Evolutionary conservation across 2,329 filamentous ascomycete species (phyloP), one percentile per base, ranked within the genome.

Genomic region (Macrophomina phaseolina): DNA sequence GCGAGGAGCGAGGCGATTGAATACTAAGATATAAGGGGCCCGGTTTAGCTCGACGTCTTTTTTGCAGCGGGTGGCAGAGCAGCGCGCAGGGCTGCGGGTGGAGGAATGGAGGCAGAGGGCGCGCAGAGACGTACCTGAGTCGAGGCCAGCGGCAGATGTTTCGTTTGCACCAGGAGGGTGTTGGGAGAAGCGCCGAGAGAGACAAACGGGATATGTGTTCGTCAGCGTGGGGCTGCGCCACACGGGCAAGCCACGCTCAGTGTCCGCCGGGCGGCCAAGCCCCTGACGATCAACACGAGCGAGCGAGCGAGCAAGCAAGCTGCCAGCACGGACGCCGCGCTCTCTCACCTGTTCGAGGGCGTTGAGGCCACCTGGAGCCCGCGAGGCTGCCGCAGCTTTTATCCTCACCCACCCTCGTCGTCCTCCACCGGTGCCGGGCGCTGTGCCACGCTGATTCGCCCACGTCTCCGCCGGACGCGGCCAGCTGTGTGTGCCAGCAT

Each of bases 361-460:
- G 34, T 48, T 51, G 56, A 46, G 45, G 58, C 38, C 58, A 49
- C 55, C 42, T 38, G 36, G 58, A 38, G 56, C 56, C 11, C 30
- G 42, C 28, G 58, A 42, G 42, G 30, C 16, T 28, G 7, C 8
- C 28, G 42, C 58, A 14, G 48, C 30, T 53, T 64, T 64, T 64
- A 64, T 64, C 48, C 61, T 62, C 40, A n/a, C 58, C 58, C 45
- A 16, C 14, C 61, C 61, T 38, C 36, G 36, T 38, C 36, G 7
- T 8, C 36, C 48, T 52, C 48, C 23, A 48, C 36, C 36, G 9
- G 28, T 14, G n/a, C 45, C 58, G 30, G 42, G 42, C 34, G 48
- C 58, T 62, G 42, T 62, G n/a, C 40, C 42, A 32, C 58, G 42
- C 58, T 64, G 61, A 64, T 64, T 64, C 46, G 61, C 36, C 32